Evolutionary conservation across 2,329 filamentous ascomycete species (phyloP).

Genomic region (Didymella pomorum): DNA sequence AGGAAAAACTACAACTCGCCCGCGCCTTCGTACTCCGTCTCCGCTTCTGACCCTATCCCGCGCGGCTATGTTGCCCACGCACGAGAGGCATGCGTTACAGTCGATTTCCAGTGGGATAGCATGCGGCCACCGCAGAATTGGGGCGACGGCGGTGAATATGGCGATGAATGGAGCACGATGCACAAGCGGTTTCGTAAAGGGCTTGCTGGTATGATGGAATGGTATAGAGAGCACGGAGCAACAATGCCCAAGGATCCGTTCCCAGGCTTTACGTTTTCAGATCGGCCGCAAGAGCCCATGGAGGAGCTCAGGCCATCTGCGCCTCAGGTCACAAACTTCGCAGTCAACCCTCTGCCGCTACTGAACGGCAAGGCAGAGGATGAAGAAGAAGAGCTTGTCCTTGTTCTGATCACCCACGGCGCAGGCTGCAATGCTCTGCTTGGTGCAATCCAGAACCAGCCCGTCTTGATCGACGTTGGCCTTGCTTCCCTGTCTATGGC

Average conservation of each 20-base stretch:
- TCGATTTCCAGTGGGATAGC: constrained; percentile 98
- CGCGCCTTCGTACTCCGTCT: constrained; percentile 82
- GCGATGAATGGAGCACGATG: constrained; percentile 96
- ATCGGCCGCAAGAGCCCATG: constrained; percentile 29
- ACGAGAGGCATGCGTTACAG: constrained; percentile 79
- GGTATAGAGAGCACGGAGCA: constrained; percentile 70
- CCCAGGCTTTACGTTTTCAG: constrained; percentile 45
- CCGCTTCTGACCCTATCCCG: constrained; percentile 80
- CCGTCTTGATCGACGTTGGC: constrained; percentile 87
- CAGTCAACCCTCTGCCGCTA: constrained; percentile 42
- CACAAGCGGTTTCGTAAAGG: constrained; percentile 87
- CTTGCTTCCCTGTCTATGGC: constrained; percentile 94
- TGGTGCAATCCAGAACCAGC: constrained; percentile 88
- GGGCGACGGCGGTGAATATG: constrained; percentile 86
- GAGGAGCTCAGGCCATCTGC: constrained; percentile 22
- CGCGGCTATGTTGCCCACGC: constrained; percentile 89
- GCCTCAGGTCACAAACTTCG: constrained; percentile 27
- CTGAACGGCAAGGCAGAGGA: constrained; percentile 53
- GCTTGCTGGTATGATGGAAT: constrained; percentile 78
- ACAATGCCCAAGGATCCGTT: constrained; percentile 45
- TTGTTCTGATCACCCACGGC: constrained; percentile 91
- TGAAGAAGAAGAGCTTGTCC: constrained; percentile 72
- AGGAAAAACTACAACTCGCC: constrained; percentile 72
- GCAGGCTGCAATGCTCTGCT: constrained; percentile 96
- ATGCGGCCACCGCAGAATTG: constrained; percentile 79